Percentiles rank a stretch among this genome's conserved stretches.
These are phyloP conservation scores for Aulographum hederae DNA, from an alignment of 2,329 filamentous ascomycete genomes.

Conservation along the genomic window DNA sequence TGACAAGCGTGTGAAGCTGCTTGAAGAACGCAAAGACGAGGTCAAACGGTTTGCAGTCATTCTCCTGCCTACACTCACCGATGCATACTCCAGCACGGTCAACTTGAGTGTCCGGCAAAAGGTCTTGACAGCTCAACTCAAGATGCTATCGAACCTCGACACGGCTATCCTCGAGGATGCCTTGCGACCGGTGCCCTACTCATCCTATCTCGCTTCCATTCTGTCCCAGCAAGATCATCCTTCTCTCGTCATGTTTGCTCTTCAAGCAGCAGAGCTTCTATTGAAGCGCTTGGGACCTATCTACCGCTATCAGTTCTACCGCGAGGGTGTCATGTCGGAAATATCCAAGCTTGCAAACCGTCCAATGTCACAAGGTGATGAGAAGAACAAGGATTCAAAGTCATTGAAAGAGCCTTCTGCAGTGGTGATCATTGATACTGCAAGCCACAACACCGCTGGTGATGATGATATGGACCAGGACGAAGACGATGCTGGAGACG, in stretches of 20 bases:
- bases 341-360: slow-evolving; percentile 60
- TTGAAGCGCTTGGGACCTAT: slow-evolving; percentile 69
- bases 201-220: slow-evolving; percentile 88
- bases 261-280: slow-evolving; percentile 79
- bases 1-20: slow-evolving; percentile 63
- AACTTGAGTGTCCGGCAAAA: slow-evolving; percentile 90
- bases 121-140: slow-evolving; percentile 85
- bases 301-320: slow-evolving; percentile 92
- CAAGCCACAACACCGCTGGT: slow-evolving; percentile 1
- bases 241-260: slow-evolving; percentile 64
- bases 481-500: slow-evolving; percentile 27
- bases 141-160: slow-evolving; percentile 95
- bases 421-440: slow-evolving; percentile 10
- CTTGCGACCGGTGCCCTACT: slow-evolving; percentile 74
- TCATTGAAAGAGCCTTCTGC: slow-evolving; percentile 10
- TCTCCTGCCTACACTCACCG: slow-evolving; percentile 82
- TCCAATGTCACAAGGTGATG: slow-evolving; percentile 13
- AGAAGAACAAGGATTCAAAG: slow-evolving; percentile 5
- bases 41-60: slow-evolving; percentile 86
- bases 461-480: slow-evolving; percentile 17
- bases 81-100: slow-evolving; percentile 94
- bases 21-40: slow-evolving; percentile 69
- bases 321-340: slow-evolving; percentile 86
- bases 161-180: slow-evolving; percentile 69
- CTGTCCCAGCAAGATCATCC: slow-evolving; percentile 89